Conservation (phyloP, 768 basidiomycete species). For the Solioccasus polychromus region DNA sequence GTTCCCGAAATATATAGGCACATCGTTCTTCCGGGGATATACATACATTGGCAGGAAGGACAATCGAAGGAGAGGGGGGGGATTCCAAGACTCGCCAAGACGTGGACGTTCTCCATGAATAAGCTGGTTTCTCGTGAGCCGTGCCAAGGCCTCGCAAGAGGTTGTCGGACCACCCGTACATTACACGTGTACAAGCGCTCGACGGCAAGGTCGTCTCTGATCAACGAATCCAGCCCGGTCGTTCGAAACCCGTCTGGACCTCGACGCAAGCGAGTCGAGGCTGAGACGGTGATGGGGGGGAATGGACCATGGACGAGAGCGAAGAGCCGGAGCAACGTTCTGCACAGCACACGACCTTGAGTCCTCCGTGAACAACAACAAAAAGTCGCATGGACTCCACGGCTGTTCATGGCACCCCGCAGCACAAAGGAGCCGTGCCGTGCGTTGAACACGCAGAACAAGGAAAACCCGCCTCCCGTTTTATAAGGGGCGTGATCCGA, state of each 20-base stretch:
- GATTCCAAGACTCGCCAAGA: neutral
- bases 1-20: no score
- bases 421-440: conserved; percentile 80
- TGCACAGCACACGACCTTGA: conserved; percentile 7
- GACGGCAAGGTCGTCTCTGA: no score
- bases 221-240: neutral
- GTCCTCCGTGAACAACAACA: neutral
- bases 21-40: conserved; percentile 6
- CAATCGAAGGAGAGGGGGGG: no score
- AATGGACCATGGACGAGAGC: neutral
- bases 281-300: neutral
- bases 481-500: conserved; percentile 86
- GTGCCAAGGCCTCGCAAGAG: no score
- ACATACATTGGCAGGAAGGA: no score
- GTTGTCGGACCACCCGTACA: no score
- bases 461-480: conserved; percentile 66
- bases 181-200: no score
- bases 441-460: conserved; percentile 53
- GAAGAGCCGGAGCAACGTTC: conserved; percentile 6
- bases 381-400: conserved; percentile 42
- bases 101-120: neutral
- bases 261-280: neutral
- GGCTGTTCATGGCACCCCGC: conserved; percentile 51
- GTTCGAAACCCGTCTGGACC: no score
- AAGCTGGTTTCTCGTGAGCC: no score